Conservation (phyloP, 441 rosid genomes). For the Croton laevigatus region DNA sequence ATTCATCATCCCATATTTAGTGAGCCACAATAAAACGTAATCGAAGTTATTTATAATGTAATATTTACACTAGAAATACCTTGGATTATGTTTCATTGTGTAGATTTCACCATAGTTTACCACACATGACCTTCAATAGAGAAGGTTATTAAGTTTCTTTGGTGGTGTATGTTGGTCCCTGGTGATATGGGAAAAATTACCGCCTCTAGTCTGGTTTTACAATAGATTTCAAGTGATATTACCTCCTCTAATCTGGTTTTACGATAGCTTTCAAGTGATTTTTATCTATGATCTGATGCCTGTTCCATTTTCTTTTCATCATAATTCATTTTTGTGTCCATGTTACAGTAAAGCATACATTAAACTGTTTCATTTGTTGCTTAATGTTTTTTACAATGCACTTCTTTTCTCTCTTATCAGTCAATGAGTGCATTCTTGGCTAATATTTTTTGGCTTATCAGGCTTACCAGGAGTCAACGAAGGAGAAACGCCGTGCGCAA, state of each 20-base stretch:
- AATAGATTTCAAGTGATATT: not conserved
- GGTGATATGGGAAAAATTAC: not conserved
- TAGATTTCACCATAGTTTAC: not conserved
- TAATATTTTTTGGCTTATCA: conserved; percentile 23
- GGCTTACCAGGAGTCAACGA: conserved; percentile 96
- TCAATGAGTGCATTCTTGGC: not conserved
- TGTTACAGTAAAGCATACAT: not conserved
- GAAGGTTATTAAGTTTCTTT: not conserved
- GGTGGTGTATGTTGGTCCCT: not conserved
- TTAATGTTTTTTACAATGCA: not conserved
- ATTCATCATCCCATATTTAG: too few relatives aligned
- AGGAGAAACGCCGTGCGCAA: conserved; percentile 91
- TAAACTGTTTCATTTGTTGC: conserved; percentile 1
- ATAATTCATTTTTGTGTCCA: not conserved
- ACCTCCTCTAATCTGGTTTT: not conserved
- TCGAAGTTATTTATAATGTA: too few relatives aligned
- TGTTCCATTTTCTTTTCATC: not conserved
- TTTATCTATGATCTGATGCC: not conserved
- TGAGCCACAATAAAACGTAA: too few relatives aligned
- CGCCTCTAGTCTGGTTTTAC: not conserved
- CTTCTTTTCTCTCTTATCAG: not conserved
- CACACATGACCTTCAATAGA: too few relatives aligned
- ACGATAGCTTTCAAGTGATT: not conserved
- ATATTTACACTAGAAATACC: too few relatives aligned
- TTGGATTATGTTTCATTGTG: too few relatives aligned